Evolutionary conservation across 352 stramenopile genomes (phyloP).

Genomic region (Pythium dissotocum): DNA sequence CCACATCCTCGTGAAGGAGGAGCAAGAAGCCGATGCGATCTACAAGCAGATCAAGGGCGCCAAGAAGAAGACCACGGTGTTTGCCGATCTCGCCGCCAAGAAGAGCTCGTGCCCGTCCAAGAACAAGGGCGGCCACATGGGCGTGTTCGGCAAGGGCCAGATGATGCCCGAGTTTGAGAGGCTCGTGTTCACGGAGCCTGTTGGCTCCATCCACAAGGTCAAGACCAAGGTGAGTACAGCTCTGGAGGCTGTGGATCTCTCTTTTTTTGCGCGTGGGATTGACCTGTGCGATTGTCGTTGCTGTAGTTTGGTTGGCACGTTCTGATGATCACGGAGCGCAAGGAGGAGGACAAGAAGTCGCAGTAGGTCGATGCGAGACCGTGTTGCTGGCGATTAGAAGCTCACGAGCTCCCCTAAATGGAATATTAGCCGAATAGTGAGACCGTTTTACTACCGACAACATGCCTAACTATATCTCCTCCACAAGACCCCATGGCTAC

Average conservation of each 20-base stretch:
- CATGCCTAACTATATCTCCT: too few relatives aligned
- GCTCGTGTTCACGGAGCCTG: conserved; percentile 55
- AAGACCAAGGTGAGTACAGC: conserved; percentile 39
- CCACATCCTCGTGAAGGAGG: conserved; percentile 66
- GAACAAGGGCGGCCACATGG: conserved; percentile 62
- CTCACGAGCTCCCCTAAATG: neutral
- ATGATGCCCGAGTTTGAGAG: conserved; percentile 82
- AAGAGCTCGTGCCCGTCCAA: conserved; percentile 64
- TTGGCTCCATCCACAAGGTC: conserved; percentile 61
- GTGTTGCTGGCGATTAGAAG: neutral
- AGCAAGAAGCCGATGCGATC: conserved; percentile 51
- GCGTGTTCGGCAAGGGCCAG: conserved; percentile 66
- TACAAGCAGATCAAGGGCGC: conserved; percentile 58
- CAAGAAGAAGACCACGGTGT: conserved; percentile 46
- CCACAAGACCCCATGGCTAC: neutral
- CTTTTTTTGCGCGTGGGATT: neutral
- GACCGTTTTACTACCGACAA: neutral
- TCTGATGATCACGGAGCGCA: conserved; percentile 66
- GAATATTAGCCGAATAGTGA: neutral
- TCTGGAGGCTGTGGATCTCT: neutral
- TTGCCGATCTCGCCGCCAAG: conserved; percentile 51
- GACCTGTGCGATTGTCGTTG: neutral
- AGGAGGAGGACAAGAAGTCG: conserved; percentile 39
- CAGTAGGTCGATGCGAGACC: neutral
- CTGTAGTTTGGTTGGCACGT: conserved; percentile 76